These are phyloP conservation scores for Beta macrorhiza DNA, from an alignment of 179 eudicot genomes.

Conservation along the genomic window DNA sequence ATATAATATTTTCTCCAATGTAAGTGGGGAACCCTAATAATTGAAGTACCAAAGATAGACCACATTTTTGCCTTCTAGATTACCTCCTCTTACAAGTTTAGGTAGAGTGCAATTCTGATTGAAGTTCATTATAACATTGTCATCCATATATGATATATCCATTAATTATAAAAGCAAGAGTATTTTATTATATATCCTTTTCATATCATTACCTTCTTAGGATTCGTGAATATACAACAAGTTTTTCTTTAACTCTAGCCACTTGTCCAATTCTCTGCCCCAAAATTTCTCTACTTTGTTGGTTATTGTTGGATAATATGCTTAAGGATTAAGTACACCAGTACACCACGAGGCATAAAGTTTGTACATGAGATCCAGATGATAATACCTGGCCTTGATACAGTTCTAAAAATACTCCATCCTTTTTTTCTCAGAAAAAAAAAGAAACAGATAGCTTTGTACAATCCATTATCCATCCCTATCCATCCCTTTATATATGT, in stretches of 20 bases:
- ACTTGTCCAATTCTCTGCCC: not conserved
- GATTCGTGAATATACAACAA: not conserved
- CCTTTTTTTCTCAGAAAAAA: too few species aligned
- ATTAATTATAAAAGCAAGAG: not conserved
- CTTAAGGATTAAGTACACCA: constrained; percentile 7
- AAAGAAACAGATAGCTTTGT: too few species aligned
- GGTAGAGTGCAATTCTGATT: too few species aligned
- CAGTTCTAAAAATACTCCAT: not conserved
- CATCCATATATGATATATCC: not conserved
- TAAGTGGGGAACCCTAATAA: too few species aligned
- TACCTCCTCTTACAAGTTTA: too few species aligned
- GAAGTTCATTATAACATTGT: not conserved
- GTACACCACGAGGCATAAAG: not conserved
- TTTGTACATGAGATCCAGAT: not conserved
- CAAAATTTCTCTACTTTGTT: not conserved
- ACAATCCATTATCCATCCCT: too few species aligned
- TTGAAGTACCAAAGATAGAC: too few species aligned
- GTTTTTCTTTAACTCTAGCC: not conserved
- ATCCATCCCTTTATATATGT: too few species aligned
- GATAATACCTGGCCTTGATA: not conserved
- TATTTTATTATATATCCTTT: not conserved
- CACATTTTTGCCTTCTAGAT: too few species aligned
- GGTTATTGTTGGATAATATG: not conserved
- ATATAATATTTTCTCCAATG: too few species aligned
- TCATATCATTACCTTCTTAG: not conserved